Percentiles rank a stretch among this genome's conserved stretches.
Conservation (phyloP, 176 grass and related monocot species). For the Cymbopogon citratus region DNA sequence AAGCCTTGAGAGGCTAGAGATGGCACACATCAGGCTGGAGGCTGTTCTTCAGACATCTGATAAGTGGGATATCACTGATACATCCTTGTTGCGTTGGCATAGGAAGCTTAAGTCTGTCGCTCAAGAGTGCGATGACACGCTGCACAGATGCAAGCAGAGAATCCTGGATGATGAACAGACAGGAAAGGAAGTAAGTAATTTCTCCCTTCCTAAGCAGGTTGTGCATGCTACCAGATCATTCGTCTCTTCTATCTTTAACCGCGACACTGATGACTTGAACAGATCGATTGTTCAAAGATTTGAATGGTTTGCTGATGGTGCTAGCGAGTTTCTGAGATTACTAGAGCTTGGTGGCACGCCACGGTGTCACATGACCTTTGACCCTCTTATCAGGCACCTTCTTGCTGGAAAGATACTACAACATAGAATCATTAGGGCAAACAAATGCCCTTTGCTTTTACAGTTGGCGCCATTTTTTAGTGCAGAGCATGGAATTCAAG, state of each 20-base stretch:
- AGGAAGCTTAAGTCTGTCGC: background rate
- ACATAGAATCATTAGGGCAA: background rate
- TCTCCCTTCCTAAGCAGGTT: background rate
- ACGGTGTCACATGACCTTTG: background rate
- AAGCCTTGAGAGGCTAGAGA: background rate
- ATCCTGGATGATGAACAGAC: background rate
- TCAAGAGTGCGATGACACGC: background rate
- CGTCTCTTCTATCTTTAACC: background rate
- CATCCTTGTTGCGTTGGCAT: background rate
- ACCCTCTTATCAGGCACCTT: background rate
- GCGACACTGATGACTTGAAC: background rate
- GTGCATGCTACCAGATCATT: background rate
- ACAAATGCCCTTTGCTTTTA: background rate
- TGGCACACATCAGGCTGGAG: background rate
- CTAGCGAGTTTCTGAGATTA: background rate
- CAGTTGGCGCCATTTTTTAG: background rate
- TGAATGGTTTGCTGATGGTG: background rate
- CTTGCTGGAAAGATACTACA: background rate
- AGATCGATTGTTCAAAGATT: background rate
- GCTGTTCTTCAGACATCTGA: background rate
- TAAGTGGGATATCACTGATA: background rate
- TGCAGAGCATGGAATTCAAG: background rate
- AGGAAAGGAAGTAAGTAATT: background rate
- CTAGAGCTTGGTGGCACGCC: background rate
- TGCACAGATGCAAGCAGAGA: background rate